A percentile compares a stretch with the other conserved stretches of the same genome.
These are phyloP conservation scores for Starmerella riodocensis DNA, from an alignment of 805 yeast species.

Conservation along the genomic window DNA sequence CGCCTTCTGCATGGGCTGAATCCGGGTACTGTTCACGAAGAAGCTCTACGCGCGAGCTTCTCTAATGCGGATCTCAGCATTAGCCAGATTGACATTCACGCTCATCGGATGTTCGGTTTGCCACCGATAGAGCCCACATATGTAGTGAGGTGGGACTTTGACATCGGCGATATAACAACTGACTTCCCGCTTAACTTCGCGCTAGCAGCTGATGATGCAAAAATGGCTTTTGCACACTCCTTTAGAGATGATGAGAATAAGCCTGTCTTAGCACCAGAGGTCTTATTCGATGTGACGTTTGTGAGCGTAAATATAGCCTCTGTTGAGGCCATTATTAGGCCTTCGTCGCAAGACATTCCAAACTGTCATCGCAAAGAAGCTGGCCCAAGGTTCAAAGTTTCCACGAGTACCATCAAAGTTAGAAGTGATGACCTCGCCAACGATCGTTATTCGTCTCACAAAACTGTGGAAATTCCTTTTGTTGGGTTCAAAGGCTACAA, in stretches of 20 bases:
- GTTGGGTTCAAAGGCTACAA: conserved; percentile 29
- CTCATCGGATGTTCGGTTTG: conserved; percentile 84
- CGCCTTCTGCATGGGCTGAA: conserved; percentile 14
- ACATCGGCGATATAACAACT: conserved; percentile 44
- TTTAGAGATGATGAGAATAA: conserved; percentile 67
- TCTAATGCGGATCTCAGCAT: conserved; percentile 33
- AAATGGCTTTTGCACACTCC: conserved; percentile 44
- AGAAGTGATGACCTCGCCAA: conserved; percentile 60
- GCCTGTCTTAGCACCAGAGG: conserved; percentile 42
- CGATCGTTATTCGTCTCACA: conserved; percentile 43
- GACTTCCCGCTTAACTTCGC: conserved; percentile 39
- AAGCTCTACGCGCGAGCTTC: conserved; percentile 10
- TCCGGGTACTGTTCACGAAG: conserved; percentile 12
- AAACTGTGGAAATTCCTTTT: conserved; percentile 39
- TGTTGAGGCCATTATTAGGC: conserved; percentile 4
- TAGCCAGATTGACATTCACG: conserved; percentile 48
- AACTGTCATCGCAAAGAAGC: not conserved
- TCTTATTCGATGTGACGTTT: conserved; percentile 55
- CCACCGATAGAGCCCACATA: conserved; percentile 85
- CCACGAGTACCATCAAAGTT: conserved; percentile 27
- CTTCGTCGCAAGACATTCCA: not conserved
- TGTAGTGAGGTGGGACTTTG: conserved; percentile 81
- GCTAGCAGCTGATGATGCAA: conserved; percentile 30
- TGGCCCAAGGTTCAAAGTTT: conserved; percentile 17
- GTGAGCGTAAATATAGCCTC: conserved; percentile 43